Evolutionary conservation across 129 eudicot genomes (phyloP).

Genomic region (Artemisia annua): DNA sequence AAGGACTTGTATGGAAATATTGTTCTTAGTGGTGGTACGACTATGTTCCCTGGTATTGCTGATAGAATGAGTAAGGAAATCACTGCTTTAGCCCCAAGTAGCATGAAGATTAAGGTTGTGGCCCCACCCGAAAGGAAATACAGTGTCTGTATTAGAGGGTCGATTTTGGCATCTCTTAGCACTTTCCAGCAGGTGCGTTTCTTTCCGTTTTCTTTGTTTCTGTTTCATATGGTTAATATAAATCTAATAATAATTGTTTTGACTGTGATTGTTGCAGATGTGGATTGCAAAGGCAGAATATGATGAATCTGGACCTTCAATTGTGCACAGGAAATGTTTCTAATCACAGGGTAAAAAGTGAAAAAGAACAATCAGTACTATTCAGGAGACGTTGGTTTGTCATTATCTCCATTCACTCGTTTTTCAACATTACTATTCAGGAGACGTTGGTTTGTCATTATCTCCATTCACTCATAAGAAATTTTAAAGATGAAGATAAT

Average conservation of each 20-base stretch:
- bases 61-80: constrained; percentile 69
- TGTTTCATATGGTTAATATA: background rate
- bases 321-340: constrained; percentile 72
- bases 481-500: no score
- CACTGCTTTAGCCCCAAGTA: constrained; percentile 59
- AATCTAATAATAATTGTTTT: background rate
- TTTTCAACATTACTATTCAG: no score
- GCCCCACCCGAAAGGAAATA: constrained; percentile 66
- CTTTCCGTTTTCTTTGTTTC: background rate
- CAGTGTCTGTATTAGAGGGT: constrained; percentile 65
- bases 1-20: constrained; percentile 61
- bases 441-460: no score
- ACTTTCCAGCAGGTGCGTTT: constrained; percentile 55
- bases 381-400: no score
- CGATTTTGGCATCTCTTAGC: constrained; percentile 65
- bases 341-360: no score
- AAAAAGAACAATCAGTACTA: no score
- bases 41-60: constrained; percentile 59
- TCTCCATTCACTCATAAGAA: no score
- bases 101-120: constrained; percentile 63
- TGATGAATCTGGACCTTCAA: constrained; percentile 63
- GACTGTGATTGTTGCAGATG: constrained; percentile 47
- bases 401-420: no score
- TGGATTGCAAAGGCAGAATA: constrained; percentile 69
- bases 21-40: constrained; percentile 57